phyloP scores from a whole-genome alignment of 2,329 filamentous ascomycete genomes.

The Stagonosporopsis cucurbitacearum region DNA sequence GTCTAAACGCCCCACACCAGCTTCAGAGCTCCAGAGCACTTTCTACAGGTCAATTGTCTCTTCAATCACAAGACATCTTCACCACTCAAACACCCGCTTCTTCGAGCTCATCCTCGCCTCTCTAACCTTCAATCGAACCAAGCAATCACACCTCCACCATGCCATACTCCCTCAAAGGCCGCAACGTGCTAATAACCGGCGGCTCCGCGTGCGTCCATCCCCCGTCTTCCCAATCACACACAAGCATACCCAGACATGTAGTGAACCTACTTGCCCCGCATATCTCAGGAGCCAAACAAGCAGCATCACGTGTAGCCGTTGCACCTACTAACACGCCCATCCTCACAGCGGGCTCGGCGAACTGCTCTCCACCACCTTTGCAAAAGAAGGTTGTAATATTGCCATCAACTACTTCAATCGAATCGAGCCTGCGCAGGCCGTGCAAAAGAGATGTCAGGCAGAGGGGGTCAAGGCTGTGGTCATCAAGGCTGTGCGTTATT shows the following conservation, averaged over 20 bases:
- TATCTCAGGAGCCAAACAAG: too few relatives aligned
- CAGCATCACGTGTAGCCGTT: too few relatives aligned
- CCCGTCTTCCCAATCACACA: not conserved
- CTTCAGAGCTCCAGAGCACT: not conserved
- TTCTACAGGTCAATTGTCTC: not conserved
- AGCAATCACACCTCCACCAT: slow-evolving; percentile 49
- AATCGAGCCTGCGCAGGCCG: slow-evolving; percentile 63
- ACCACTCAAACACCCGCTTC: not conserved
- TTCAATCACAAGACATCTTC: not conserved
- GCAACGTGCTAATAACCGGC: slow-evolving; percentile 70
- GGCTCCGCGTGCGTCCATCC: slow-evolving; percentile 62
- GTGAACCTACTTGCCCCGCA: too few relatives aligned
- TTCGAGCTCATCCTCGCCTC: not conserved
- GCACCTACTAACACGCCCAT: not conserved
- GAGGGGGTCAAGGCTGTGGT: slow-evolving; percentile 60
- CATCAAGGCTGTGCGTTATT: slow-evolving; percentile 64
- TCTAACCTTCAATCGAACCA: not conserved
- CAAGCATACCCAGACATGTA: too few relatives aligned
- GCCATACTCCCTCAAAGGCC: slow-evolving; percentile 67
- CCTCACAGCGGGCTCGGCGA: slow-evolving; percentile 71
- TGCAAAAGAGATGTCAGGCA: slow-evolving; percentile 62
- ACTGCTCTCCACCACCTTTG: slow-evolving; percentile 70
- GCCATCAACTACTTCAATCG: slow-evolving; percentile 76
- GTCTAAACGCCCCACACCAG: slow-evolving; percentile 13
- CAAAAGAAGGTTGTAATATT: slow-evolving; percentile 70